Percentiles rank a stretch among this genome's conserved stretches.
phyloP scores from a whole-genome alignment of 768 basidiomycete genomes.

The Lepiota brunneoincarnata region DNA sequence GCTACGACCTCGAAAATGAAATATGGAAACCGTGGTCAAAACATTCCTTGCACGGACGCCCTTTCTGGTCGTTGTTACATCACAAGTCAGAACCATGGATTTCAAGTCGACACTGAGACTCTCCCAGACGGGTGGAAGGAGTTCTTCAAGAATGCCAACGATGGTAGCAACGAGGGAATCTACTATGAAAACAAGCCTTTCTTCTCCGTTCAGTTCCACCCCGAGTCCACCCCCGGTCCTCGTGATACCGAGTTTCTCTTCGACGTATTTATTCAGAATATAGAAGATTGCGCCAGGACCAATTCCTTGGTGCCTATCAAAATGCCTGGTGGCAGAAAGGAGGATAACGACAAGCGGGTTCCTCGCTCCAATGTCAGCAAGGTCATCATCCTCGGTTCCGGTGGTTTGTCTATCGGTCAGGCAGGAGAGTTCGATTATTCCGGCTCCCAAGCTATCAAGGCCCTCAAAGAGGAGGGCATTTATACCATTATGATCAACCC shows the following conservation, averaged over 20 bases:
- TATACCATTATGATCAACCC: slow-evolving; percentile 99
- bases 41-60: slow-evolving; percentile 95
- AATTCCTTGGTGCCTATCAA: slow-evolving; percentile 53
- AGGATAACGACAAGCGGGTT: slow-evolving; percentile 72
- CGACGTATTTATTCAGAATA: slow-evolving; percentile 91
- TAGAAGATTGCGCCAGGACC: slow-evolving; percentile 68
- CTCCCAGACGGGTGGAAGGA: slow-evolving; percentile 89
- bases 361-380: slow-evolving; percentile 82
- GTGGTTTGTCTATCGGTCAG: slow-evolving; percentile 96
- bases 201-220: slow-evolving; percentile 99
- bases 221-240: slow-evolving; percentile 94
- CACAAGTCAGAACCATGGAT: slow-evolving; percentile 99
- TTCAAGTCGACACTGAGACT: slow-evolving; percentile 81
- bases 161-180: slow-evolving; percentile 96
- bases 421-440: slow-evolving; percentile 99
- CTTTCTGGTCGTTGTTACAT: slow-evolving; percentile 97
- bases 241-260: slow-evolving; percentile 99
- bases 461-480: slow-evolving; percentile 97
- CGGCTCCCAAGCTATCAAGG: slow-evolving; percentile 98
- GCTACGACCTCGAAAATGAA: slow-evolving; percentile 98
- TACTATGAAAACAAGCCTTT: slow-evolving; percentile 91
- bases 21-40: slow-evolving; percentile 98
- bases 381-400: slow-evolving; percentile 95
- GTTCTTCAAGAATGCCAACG: slow-evolving; percentile 95
- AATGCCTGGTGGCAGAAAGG: slow-evolving; percentile 79